Evolutionary conservation across 2,329 filamentous ascomycete genomes (phyloP).

Genomic region (Hymenoscyphus infarciens): DNA sequence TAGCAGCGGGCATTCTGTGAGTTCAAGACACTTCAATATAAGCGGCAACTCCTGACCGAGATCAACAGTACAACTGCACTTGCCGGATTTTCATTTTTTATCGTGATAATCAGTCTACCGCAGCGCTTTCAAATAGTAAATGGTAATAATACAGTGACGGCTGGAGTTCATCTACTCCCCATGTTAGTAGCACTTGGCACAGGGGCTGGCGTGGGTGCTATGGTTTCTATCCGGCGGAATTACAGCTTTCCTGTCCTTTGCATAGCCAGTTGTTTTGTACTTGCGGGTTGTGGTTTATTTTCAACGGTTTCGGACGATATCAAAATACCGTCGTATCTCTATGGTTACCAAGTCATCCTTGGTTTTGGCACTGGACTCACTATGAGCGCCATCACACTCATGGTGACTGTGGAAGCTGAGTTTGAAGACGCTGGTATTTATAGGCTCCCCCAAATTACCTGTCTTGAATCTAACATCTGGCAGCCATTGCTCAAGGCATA

Average conservation of each 20-base stretch:
- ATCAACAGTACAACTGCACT: slow-evolving; percentile 1
- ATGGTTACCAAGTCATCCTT: slow-evolving; percentile 8
- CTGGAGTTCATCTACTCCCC: slow-evolving; percentile 8
- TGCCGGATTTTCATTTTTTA: slow-evolving; percentile 8
- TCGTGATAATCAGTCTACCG: slow-evolving; percentile 9
- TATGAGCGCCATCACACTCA: slow-evolving; percentile 1
- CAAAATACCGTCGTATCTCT: not conserved
- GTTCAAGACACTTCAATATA: not conserved
- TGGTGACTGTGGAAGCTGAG: slow-evolving; percentile 6
- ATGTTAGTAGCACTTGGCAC: slow-evolving; percentile 6
- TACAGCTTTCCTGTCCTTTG: slow-evolving; percentile 1
- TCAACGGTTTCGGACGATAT: slow-evolving; percentile 4
- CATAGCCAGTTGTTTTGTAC: not conserved
- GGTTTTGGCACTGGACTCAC: slow-evolving; percentile 9
- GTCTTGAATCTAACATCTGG: not conserved
- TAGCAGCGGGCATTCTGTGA: slow-evolving; percentile 1
- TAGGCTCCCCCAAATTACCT: too few species aligned
- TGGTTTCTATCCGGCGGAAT: slow-evolving; percentile 5
- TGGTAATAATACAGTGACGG: not conserved
- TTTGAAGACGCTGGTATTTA: slow-evolving; percentile 6
- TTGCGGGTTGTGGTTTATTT: slow-evolving; percentile 2
- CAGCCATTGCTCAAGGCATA: slow-evolving; percentile 13
- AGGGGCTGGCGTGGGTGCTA: not conserved
- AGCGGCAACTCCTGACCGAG: not conserved
- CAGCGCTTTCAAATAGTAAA: slow-evolving; percentile 12